phyloP scores from a whole-genome alignment of 371 early-diverging fungal species.

The Entomophthora muscae region DNA sequence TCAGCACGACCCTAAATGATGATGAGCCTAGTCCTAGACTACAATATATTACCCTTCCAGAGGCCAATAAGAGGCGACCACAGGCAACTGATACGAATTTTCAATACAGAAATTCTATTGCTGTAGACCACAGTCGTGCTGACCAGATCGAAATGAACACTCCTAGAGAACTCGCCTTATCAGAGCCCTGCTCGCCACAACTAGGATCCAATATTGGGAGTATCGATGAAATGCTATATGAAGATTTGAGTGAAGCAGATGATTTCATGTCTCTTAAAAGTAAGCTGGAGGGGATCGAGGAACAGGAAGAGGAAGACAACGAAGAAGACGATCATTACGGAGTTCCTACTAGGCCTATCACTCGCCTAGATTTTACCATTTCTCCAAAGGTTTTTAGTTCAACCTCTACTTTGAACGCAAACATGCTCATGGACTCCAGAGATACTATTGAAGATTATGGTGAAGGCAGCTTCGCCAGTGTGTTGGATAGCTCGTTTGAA shows the following conservation, averaged over 20 bases:
- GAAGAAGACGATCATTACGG: not conserved
- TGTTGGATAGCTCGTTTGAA: not conserved
- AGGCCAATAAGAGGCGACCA: not conserved
- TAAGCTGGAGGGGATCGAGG: not conserved
- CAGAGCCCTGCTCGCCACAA: not conserved
- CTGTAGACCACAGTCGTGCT: not conserved
- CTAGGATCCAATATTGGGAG: not conserved
- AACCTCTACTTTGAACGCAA: not conserved
- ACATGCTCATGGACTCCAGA: not conserved
- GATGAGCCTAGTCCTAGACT: not conserved
- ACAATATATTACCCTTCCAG: slow-evolving; percentile 1
- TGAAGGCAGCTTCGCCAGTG: not conserved
- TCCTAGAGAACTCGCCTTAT: not conserved
- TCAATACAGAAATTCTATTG: slow-evolving; percentile 1
- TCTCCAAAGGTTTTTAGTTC: not conserved
- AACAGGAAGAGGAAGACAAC: too few species aligned
- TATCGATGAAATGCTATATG: not conserved
- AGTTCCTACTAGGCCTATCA: not conserved
- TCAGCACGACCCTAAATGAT: not conserved
- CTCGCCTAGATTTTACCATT: not conserved
- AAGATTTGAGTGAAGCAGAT: slow-evolving; percentile 7
- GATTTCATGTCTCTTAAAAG: not conserved
- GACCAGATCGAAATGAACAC: not conserved
- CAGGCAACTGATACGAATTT: not conserved
- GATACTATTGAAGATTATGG: not conserved